Evolutionary conservation across 2,329 filamentous ascomycete genomes (phyloP).

Genomic region (Gaeumannomyces sp.): DNA sequence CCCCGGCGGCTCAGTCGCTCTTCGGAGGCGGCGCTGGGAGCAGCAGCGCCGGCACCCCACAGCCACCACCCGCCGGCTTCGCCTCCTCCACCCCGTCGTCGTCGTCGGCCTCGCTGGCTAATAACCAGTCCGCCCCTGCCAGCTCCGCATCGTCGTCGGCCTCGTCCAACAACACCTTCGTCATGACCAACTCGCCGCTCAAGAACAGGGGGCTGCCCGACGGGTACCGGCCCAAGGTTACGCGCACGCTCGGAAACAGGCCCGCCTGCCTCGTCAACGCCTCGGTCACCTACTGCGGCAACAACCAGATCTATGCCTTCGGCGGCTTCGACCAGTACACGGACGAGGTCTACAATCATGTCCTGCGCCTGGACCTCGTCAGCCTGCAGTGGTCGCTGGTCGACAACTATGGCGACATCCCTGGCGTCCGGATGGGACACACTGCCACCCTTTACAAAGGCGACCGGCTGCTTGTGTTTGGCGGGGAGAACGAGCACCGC

Average conservation of each 20-base stretch:
- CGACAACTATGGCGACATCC: constrained; percentile 97
- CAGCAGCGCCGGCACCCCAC: background rate
- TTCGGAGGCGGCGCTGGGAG: constrained; percentile 9
- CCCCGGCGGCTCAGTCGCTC: constrained; percentile 8
- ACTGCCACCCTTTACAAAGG: constrained; percentile 91
- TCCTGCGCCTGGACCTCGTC: constrained; percentile 78
- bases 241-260: constrained; percentile 68
- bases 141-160: constrained; percentile 33
- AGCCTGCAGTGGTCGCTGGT: constrained; percentile 92
- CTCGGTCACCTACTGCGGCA: constrained; percentile 96
- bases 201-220: constrained; percentile 61
- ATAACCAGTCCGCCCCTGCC: background rate
- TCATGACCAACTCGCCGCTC: constrained; percentile 81
- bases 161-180: constrained; percentile 71
- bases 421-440: constrained; percentile 94
- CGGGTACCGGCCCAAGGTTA: constrained; percentile 79
- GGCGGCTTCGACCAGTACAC: constrained; percentile 98
- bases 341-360: constrained; percentile 98
- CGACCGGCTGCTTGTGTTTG: constrained; percentile 93
- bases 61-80: background rate
- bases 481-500: constrained; percentile 94
- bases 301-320: constrained; percentile 97
- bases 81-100: background rate
- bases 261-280: constrained; percentile 96
- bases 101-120: constrained; percentile 4